These are phyloP conservation scores for Metschnikowia baotianmanensis DNA, from an alignment of 805 yeast genomes.

Conservation along the genomic window DNA sequence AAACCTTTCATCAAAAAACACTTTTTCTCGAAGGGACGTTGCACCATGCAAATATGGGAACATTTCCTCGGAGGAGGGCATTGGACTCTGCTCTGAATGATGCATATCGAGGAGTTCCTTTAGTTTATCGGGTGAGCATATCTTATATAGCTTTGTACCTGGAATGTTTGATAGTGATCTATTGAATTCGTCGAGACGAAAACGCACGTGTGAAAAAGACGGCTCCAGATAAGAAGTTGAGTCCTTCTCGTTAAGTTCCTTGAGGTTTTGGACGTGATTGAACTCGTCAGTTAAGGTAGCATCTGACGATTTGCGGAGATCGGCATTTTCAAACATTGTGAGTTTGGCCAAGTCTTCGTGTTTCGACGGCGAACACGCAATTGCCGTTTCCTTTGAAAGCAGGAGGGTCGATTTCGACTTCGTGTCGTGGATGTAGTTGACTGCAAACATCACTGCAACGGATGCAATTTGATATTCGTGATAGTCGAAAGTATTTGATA, in stretches of 20 bases:
- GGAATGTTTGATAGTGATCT: slow-evolving; percentile 3
- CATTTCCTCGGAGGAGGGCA: slow-evolving; percentile 17
- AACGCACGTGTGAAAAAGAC: neutral
- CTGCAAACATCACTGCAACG: slow-evolving; percentile 11
- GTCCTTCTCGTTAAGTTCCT: neutral
- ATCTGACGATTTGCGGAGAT: slow-evolving; percentile 12
- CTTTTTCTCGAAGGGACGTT: slow-evolving; percentile 25
- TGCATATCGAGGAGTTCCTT: slow-evolving; percentile 19
- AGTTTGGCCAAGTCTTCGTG: slow-evolving; percentile 2
- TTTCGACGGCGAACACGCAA: slow-evolving; percentile 5
- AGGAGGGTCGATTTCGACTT: slow-evolving; percentile 9
- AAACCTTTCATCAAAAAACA: slow-evolving; percentile 25
- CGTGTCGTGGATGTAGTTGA: neutral
- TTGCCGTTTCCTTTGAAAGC: slow-evolving; percentile 8
- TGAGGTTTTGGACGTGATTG: neutral
- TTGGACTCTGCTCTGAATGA: slow-evolving; percentile 16
- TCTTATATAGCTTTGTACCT: slow-evolving; percentile 2
- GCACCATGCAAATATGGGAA: slow-evolving; percentile 40
- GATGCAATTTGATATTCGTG: too few species aligned
- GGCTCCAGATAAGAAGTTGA: neutral
- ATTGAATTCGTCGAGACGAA: slow-evolving; percentile 7
- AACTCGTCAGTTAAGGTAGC: slow-evolving; percentile 11
- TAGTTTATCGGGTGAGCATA: slow-evolving; percentile 13
- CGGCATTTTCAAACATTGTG: neutral
- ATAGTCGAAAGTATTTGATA: too few species aligned